Percentiles rank a stretch among this genome's conserved stretches.
Conservation (phyloP, 495 filamentous ascomycete genomes). For the Tuber microsphaerosporum region DNA sequence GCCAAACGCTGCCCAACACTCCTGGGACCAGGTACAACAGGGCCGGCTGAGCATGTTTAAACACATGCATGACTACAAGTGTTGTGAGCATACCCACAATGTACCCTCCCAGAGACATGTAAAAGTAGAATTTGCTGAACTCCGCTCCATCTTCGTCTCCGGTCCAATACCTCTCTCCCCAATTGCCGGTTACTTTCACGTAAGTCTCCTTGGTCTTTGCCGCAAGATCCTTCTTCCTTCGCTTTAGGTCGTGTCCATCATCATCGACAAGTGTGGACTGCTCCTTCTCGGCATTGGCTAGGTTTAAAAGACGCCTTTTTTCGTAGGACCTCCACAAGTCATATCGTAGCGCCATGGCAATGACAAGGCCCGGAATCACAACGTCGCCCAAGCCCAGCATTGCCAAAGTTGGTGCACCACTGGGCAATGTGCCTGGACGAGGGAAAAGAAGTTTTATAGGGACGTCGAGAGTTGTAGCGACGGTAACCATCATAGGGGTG, state of each 20-base stretch:
- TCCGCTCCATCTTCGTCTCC: conserved; percentile 42
- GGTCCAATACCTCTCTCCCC: conserved; percentile 85
- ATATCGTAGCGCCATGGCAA: conserved; percentile 78
- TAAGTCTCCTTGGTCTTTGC: conserved; percentile 44
- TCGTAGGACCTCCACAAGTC: conserved; percentile 56
- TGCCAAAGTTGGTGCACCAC: conserved; percentile 48
- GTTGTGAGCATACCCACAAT: conserved; percentile 70
- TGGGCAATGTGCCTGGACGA: conserved; percentile 46
- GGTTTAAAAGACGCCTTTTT: conserved; percentile 22
- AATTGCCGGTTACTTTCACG: conserved; percentile 56
- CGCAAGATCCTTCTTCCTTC: conserved; percentile 31
- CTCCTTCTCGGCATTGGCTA: conserved; percentile 27
- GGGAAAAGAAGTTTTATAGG: conserved; percentile 91
- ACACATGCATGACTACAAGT: conserved; percentile 67
- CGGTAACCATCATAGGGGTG: conserved; percentile 93
- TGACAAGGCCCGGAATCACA: conserved; percentile 87
- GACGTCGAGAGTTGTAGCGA: conserved; percentile 81
- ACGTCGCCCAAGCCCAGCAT: conserved; percentile 95
- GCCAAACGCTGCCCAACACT: conserved; percentile 68
- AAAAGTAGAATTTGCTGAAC: conserved; percentile 87
- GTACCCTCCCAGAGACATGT: conserved; percentile 71
- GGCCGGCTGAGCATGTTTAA: conserved; percentile 78
- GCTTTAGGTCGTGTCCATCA: conserved; percentile 43
- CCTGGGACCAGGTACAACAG: conserved; percentile 88
- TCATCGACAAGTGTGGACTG: conserved; percentile 20